A percentile compares a stretch with the other conserved stretches of the same genome.
Conservation (phyloP, 805 yeast species). For the Jamesozyma gamospora region DNA sequence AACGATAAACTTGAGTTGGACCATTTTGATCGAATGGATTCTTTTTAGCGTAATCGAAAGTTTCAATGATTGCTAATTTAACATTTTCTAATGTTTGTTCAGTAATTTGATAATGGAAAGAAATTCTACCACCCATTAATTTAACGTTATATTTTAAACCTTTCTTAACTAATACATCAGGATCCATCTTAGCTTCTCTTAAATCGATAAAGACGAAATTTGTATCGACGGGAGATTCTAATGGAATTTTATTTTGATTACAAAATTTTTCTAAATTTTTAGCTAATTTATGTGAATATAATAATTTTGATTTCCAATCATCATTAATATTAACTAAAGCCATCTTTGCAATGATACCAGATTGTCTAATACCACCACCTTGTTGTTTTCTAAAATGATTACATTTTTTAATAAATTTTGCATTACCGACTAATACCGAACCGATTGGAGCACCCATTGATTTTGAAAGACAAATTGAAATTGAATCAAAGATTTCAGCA, state of each 20-base stretch:
- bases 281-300: conserved; percentile 42
- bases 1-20: conserved; percentile 38
- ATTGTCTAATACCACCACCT: conserved; percentile 90
- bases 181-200: conserved; percentile 42
- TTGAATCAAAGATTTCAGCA: conserved; percentile 74
- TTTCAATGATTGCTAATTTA: conserved; percentile 49
- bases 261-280: conserved; percentile 45
- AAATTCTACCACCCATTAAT: conserved; percentile 63
- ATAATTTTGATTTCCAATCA: conserved; percentile 54
- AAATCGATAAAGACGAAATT: conserved; percentile 74
- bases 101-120: conserved; percentile 66
- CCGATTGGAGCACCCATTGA: conserved; percentile 93
- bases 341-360: conserved; percentile 73
- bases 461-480: conserved; percentile 81
- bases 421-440: conserved; percentile 66
- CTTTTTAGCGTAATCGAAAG: conserved; percentile 41
- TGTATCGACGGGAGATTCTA: conserved; percentile 72
- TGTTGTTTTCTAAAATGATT: conserved; percentile 83
- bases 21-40: conserved; percentile 45
- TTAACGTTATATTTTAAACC: conserved; percentile 54
- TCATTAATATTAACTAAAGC: conserved; percentile 70
- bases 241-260: conserved; percentile 39
- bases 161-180: conserved; percentile 40
- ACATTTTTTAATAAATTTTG: conserved; percentile 51
- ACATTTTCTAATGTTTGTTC: conserved; percentile 46